phyloP scores from a whole-genome alignment of 192 early-diverging fungal genomes.

The Linnemannia hyalina region DNA sequence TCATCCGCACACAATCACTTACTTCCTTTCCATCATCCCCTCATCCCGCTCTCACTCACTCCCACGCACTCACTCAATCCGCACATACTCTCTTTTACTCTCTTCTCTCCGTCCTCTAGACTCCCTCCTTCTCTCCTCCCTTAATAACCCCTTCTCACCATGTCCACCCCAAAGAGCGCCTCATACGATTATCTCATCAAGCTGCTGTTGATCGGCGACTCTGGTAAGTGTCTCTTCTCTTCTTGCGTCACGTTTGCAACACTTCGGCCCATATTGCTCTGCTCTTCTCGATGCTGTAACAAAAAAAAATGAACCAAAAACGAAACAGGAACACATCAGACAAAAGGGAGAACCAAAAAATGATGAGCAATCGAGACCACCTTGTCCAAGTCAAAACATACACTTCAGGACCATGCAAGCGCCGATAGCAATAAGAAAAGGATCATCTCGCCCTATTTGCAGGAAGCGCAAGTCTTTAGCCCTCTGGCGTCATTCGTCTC shows the following conservation, averaged over 20 bases:
- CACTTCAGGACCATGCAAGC: not conserved
- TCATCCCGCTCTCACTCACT: not conserved
- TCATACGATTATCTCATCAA: constrained; percentile 99
- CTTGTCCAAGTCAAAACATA: no score
- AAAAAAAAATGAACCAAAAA: not conserved
- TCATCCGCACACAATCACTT: not conserved
- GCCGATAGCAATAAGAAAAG: not conserved
- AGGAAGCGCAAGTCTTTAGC: not conserved
- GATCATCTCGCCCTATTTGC: not conserved
- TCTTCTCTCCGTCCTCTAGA: not conserved
- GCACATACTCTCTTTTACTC: not conserved
- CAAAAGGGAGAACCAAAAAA: not conserved
- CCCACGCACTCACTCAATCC: not conserved
- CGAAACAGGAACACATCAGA: not conserved
- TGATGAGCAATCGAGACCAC: no score
- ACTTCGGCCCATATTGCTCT: not conserved
- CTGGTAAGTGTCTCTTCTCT: constrained; percentile 73
- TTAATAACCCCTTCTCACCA: constrained; percentile 28
- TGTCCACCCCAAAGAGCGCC: constrained; percentile 89
- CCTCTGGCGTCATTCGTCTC: constrained; percentile 7
- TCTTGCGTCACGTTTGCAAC: not conserved
- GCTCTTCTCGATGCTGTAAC: not conserved
- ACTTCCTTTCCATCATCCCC: not conserved
- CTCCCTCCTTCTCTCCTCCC: not conserved
- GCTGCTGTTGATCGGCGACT: constrained; percentile 97